Conservation (phyloP, 371 early-diverging fungal species). For the Lichtheimia ornata region DNA sequence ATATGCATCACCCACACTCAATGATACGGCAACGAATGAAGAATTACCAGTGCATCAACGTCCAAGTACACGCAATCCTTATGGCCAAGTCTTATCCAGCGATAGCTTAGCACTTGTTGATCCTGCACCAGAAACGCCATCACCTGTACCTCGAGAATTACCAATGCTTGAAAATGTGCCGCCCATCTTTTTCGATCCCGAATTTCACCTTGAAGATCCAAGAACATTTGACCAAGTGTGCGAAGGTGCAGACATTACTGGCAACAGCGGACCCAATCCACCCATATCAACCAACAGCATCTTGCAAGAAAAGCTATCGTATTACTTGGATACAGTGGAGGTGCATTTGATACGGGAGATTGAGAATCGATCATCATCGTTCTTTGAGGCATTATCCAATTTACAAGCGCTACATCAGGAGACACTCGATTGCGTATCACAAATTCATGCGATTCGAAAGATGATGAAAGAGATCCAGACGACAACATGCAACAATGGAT, state of each 20-base stretch:
- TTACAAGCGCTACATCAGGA: constrained; percentile 88
- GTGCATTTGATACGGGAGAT: constrained; percentile 90
- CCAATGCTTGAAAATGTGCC: constrained; percentile 84
- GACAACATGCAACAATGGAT: constrained; percentile 71
- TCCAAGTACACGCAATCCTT: constrained; percentile 59
- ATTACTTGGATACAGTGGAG: constrained; percentile 91
- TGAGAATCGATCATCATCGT: constrained; percentile 84
- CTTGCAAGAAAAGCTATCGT: constrained; percentile 87
- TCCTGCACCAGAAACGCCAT: constrained; percentile 21
- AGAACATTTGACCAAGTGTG: constrained; percentile 85
- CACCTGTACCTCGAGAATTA: constrained; percentile 41
- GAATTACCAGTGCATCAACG: constrained; percentile 17
- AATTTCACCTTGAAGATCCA: constrained; percentile 87
- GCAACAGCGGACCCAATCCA: constrained; percentile 44
- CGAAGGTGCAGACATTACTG: constrained; percentile 59
- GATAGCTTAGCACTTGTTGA: constrained; percentile 47
- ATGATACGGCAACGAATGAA: constrained; percentile 11
- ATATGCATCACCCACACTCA: constrained; percentile 18
- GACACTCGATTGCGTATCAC: constrained; percentile 80
- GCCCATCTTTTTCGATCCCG: constrained; percentile 78
- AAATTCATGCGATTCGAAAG: constrained; percentile 77
- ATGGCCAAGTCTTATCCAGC: constrained; percentile 48
- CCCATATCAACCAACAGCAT: constrained; percentile 65
- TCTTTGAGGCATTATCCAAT: constrained; percentile 91
- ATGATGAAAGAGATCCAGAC: constrained; percentile 68